A percentile compares a stretch with the other conserved stretches of the same genome.
Evolutionary conservation across 2,329 filamentous ascomycete genomes (phyloP).

Genomic region (Cercospora canescens): DNA sequence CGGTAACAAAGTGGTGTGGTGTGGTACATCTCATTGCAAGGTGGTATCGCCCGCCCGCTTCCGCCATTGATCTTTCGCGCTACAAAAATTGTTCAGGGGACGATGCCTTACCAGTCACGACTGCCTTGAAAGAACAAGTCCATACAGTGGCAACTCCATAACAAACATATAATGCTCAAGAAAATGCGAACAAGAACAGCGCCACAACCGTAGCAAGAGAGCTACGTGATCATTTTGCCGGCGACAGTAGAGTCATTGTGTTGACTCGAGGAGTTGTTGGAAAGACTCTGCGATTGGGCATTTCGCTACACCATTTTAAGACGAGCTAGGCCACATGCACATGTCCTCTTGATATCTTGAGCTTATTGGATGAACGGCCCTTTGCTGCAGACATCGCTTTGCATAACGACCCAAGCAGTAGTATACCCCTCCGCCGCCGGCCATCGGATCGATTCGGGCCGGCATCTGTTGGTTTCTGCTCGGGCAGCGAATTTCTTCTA

Average conservation of each 20-base stretch:
- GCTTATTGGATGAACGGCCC: not conserved
- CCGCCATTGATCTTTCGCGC: conserved; percentile 14
- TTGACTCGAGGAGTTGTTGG: not conserved
- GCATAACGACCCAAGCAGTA: not conserved
- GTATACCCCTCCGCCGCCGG: not conserved
- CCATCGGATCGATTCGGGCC: not conserved
- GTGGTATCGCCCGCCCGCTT: conserved; percentile 16
- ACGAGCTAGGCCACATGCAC: not conserved
- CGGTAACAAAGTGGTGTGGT: conserved; percentile 13
- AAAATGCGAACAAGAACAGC: not conserved
- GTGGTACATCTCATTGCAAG: conserved; percentile 13
- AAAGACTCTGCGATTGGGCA: not conserved
- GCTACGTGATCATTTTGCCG: not conserved
- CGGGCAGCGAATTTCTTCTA: not conserved
- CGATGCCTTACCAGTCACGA: not conserved
- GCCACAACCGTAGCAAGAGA: not conserved
- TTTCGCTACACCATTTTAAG: not conserved
- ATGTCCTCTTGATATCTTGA: not conserved
- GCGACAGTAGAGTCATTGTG: not conserved
- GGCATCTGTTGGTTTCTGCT: not conserved
- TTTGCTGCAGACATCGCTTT: not conserved
- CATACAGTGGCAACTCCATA: not conserved
- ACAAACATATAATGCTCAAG: not conserved
- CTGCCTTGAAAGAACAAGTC: not conserved
- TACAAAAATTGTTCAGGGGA: not conserved